A percentile compares a stretch with the other conserved stretches of the same genome.
These are phyloP conservation scores for Kazachstania taianensis DNA, from an alignment of 805 yeast species.

Conservation along the genomic window DNA sequence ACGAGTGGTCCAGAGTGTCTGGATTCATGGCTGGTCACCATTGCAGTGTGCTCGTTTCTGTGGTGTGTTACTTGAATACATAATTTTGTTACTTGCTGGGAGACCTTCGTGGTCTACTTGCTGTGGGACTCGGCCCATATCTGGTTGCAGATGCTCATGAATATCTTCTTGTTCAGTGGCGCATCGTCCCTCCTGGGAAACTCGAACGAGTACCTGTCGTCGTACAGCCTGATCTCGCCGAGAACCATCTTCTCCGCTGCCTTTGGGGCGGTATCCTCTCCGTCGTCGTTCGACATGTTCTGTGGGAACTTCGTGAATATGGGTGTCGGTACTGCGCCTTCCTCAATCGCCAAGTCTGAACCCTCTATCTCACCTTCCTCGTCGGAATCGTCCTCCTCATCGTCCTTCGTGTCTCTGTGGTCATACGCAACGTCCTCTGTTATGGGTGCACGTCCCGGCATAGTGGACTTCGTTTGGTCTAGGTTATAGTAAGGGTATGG, in stretches of 20 bases:
- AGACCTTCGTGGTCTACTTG: background rate
- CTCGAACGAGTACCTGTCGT: conserved; percentile 23
- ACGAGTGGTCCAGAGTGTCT: too few relatives aligned
- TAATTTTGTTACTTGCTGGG: too few relatives aligned
- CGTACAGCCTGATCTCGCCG: conserved; percentile 22
- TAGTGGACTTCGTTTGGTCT: background rate
- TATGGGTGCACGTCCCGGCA: background rate
- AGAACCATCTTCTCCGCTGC: conserved; percentile 4
- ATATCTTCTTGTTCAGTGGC: conserved; percentile 24
- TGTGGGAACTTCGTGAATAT: conserved; percentile 6
- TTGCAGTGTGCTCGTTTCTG: background rate
- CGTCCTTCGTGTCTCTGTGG: conserved; percentile 1
- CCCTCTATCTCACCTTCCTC: conserved; percentile 10
- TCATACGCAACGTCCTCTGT: conserved; percentile 2
- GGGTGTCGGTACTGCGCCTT: conserved; percentile 15
- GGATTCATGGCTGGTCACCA: background rate
- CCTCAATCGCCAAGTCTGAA: conserved; percentile 23
- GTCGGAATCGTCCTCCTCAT: conserved; percentile 2
- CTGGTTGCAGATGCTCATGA: conserved; percentile 26
- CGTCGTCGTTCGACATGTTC: background rate
- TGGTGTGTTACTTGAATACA: background rate
- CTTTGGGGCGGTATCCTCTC: background rate
- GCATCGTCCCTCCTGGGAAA: conserved; percentile 11
- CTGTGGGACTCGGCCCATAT: conserved; percentile 25
- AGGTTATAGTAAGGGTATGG: background rate